Base-by-base conservation (phyloP, 2,329 filamentous ascomycete genomes). In the Verticillium dahliae region DNA sequence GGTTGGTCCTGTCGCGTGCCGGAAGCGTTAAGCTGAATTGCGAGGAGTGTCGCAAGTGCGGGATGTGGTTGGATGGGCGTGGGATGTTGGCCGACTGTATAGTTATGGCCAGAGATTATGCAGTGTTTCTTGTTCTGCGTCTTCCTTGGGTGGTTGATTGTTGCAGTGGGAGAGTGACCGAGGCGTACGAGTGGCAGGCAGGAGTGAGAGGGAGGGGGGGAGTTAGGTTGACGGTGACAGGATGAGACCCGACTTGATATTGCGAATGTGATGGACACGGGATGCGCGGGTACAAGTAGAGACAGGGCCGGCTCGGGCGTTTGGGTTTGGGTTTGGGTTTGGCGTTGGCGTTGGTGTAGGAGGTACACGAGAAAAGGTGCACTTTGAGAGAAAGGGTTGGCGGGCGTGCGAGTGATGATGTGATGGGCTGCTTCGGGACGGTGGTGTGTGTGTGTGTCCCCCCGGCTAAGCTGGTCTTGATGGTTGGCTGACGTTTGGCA, bases 371-470 rank as follows among this genome's bases (percentile, higher is more conserved):
- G n/a, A 52, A 52, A 31, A 52, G 9, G 45, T 52, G 45, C n/a
- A 52, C n/a, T 7, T 10, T 6, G 22, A 52, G 61, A 63, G 59
- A 59, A 62, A 61, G 59, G 59, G 63, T 59, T 64, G 63, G 61
- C 33, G 55, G 61, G 61, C 59, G 59, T 63, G 62, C 34, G 62
- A 57, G 52, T 62, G 64, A 64, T 65, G 62, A 65, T 65, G 62
- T 61, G 62, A 64, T 61, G 61, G 61, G 61, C 56, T 45, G 56
- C 41, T n/a, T 22, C 18, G 18, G 45, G n/a, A 18, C 18, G 45
- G 45, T 41, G 6, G 39, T 41, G 39, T 41, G 39, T 41, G 10
- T 14, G 39, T 41, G 39, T 15, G 39, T 41, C 15, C n/a, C 22
- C 9, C 45, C 45, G 45, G 45, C 3, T n/a, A 52, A 11, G 45